phyloP scores from a whole-genome alignment of 2,329 filamentous ascomycete genomes.

The Elsinoe batatas region DNA sequence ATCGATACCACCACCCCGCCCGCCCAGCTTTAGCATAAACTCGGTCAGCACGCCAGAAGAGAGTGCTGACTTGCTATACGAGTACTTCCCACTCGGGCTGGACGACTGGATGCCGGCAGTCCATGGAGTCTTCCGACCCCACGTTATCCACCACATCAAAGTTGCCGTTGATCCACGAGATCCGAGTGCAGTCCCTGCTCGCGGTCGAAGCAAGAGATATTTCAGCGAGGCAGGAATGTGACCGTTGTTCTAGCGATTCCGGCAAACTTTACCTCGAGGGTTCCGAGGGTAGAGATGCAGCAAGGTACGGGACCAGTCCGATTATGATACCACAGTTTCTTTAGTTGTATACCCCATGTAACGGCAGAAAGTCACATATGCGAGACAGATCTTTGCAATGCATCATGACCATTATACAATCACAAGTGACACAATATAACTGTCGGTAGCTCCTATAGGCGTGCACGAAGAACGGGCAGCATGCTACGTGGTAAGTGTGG shows the following conservation, averaged over 20 bases:
- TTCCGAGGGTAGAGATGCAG: too few species aligned
- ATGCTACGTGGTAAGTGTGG: too few species aligned
- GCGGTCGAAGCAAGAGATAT: constrained; percentile 36
- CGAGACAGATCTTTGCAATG: neutral
- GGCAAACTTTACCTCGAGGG: neutral
- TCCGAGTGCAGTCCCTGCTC: constrained; percentile 19
- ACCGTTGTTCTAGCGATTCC: neutral
- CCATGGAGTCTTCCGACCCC: constrained; percentile 80
- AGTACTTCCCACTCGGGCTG: constrained; percentile 85
- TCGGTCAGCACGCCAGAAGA: constrained; percentile 57
- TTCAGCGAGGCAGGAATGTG: constrained; percentile 33
- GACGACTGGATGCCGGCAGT: constrained; percentile 91
- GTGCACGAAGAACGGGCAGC: too few species aligned
- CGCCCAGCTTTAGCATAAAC: constrained; percentile 38
- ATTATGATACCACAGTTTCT: neutral
- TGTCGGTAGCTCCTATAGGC: too few species aligned
- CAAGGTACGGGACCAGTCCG: neutral
- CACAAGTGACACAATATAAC: neutral
- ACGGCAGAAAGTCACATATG: neutral
- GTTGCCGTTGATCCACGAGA: constrained; percentile 39
- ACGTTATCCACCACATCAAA: constrained; percentile 82
- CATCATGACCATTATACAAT: neutral
- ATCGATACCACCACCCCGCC: constrained; percentile 27
- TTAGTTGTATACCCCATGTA: neutral
- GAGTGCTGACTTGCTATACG: constrained; percentile 75